A percentile compares a stretch with the other conserved stretches of the same genome.
Evolutionary conservation across 176 grass and related monocot species (phyloP).

Genomic region (Otatea glauca): DNA sequence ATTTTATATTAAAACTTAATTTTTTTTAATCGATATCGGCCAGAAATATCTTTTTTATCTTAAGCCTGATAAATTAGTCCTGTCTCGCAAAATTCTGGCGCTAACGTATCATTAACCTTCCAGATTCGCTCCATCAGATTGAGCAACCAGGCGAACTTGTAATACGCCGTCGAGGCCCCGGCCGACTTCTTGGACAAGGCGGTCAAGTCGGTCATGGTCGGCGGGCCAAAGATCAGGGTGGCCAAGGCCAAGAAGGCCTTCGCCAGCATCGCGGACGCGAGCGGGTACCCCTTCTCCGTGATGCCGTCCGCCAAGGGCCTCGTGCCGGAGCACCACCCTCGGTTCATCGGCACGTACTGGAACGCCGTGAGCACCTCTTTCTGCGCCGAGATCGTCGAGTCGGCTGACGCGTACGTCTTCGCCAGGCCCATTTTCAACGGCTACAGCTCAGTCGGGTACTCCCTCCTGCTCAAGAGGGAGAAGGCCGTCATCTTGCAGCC

Average conservation of each 20-base stretch:
- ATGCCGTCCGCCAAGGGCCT: conserved; percentile 79
- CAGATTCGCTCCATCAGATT: conserved; percentile 37
- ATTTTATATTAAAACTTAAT: too few species aligned
- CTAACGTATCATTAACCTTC: too few species aligned
- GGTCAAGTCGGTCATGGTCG: conserved; percentile 70
- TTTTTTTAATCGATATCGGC: too few species aligned
- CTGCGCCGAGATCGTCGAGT: conserved; percentile 86
- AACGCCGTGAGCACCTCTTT: conserved; percentile 69
- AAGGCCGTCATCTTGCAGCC: conserved; percentile 84
- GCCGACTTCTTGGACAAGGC: conserved; percentile 62
- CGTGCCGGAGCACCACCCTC: conserved; percentile 68
- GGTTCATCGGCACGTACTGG: conserved; percentile 93
- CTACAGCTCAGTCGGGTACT: conserved; percentile 87
- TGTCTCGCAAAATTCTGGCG: too few species aligned
- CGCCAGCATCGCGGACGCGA: conserved; percentile 46
- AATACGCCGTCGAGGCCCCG: conserved; percentile 64
- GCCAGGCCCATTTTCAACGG: conserved; percentile 80
- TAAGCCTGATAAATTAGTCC: too few species aligned
- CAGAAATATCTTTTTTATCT: too few species aligned
- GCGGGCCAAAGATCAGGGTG: conserved; percentile 69
- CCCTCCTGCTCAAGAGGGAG: conserved; percentile 74
- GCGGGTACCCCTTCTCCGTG: conserved; percentile 66
- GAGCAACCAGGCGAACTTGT: conserved; percentile 69
- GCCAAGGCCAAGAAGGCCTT: conserved; percentile 66
- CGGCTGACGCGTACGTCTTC: conserved; percentile 76